Evolutionary conservation across 2,329 filamentous ascomycete species (phyloP), one percentile per base, ranked within the genome.

Genomic region (Coniosporium tulheliwenetii): DNA sequence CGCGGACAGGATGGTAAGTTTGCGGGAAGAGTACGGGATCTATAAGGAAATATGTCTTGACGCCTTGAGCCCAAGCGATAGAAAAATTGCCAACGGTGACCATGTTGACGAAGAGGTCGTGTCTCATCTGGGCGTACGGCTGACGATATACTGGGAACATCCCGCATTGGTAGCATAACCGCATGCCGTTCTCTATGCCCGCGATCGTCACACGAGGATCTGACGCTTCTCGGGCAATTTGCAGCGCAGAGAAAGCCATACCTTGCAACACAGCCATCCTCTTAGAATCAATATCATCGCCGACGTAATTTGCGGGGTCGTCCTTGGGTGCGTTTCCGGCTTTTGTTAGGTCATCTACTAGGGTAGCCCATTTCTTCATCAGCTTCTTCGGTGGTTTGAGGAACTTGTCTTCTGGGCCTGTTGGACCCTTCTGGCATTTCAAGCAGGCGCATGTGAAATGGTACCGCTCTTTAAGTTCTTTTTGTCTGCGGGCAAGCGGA

Each of bases 391-490:
- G 55, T 16, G 51, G 45, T 26, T 54, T 53, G 9, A 55, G 47
- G 49, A 65, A 67, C 10, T 52, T 52, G 44, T 70, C 66, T 55
- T 68, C 61, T 9, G 51, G 49, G 8, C 53, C 50, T 1, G 50
- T 54, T 10, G 56, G 41, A 7, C 56, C 59, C 47, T 48, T 51
- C 26, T 52, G 43, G 48, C 75, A 79, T 52, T 69, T 70, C 5
- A 50, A 44, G 49, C 76, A 80, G 34, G 51, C 51, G 55, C 76
- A 80, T 10, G 55, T 58, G 54, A 80, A 80, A 52, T 69, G 73
- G 59, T 76, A 80, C 26, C 69, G 63, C 16, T 63, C 56, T 37
- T 57, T 55, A 1, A 80, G 63, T 47, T 76, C 69, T 2, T 54
- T 55, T 45, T 68, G 70, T 2, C 76, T 69, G n/a, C 61, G 58